Percentiles rank a stretch among this genome's conserved stretches.
Conservation (phyloP, 495 filamentous ascomycete genomes). For the Barbatosphaeria neglecta region DNA sequence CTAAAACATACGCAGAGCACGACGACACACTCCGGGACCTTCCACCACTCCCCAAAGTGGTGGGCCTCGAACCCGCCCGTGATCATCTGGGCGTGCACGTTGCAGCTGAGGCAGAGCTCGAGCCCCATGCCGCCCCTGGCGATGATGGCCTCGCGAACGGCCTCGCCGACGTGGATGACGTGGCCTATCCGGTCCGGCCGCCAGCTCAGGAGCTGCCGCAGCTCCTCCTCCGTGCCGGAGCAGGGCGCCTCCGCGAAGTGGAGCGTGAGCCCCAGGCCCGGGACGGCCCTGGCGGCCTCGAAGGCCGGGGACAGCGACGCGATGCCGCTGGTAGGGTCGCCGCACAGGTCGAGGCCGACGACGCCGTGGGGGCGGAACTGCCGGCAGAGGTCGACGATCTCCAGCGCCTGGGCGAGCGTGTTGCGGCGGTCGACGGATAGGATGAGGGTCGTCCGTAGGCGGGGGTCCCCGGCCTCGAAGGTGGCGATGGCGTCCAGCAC, state of each 20-base stretch:
- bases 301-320: slow-evolving; percentile 46
- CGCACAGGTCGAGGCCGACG: slow-evolving; percentile 73
- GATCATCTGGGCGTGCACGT: slow-evolving; percentile 67
- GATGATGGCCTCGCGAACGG: slow-evolving; percentile 43
- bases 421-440: slow-evolving; percentile 65
- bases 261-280: slow-evolving; percentile 51
- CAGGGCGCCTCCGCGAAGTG: slow-evolving; percentile 64
- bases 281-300: slow-evolving; percentile 32
- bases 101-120: slow-evolving; percentile 72
- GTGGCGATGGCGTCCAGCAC: slow-evolving; percentile 47
- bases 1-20: slow-evolving; percentile 22
- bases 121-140: slow-evolving; percentile 42
- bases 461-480: slow-evolving; percentile 23
- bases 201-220: slow-evolving; percentile 51
- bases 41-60: slow-evolving; percentile 26
- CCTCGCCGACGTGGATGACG: slow-evolving; percentile 59
- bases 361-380: slow-evolving; percentile 44
- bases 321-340: slow-evolving; percentile 58
- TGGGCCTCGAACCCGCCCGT: slow-evolving; percentile 56
- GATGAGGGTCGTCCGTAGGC: slow-evolving; percentile 53
- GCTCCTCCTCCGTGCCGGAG: slow-evolving; percentile 43
- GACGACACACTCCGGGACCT: slow-evolving; percentile 20
- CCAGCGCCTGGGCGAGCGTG: slow-evolving; percentile 39
- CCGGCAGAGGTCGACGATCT: slow-evolving; percentile 52
- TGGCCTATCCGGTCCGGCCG: slow-evolving; percentile 64